phyloP scores from a whole-genome alignment of 352 stramenopile species.

The Stephanocyclus meneghinianus region DNA sequence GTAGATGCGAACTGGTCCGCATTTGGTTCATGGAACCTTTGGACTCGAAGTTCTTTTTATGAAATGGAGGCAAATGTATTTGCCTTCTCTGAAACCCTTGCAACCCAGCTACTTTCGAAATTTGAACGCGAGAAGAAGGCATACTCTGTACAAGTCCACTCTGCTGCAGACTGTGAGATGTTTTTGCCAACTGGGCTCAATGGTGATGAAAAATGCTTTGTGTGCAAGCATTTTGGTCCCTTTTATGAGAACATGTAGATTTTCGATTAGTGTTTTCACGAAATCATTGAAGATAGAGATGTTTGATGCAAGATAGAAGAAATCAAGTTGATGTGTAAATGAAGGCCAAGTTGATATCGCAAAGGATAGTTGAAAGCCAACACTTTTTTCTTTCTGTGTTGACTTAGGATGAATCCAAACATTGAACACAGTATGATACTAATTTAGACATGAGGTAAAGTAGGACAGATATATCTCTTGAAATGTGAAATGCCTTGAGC shows the following conservation, averaged over 20 bases:
- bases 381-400: too few relatives aligned
- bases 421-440: too few relatives aligned
- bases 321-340: too few relatives aligned
- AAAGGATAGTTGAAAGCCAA: too few relatives aligned
- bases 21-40: slow-evolving; percentile 36
- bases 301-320: too few relatives aligned
- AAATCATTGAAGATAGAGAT: too few relatives aligned
- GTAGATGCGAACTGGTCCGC: slow-evolving; percentile 27
- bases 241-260: slow-evolving; percentile 18
- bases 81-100: slow-evolving; percentile 24
- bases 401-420: too few relatives aligned
- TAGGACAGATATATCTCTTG: too few relatives aligned
- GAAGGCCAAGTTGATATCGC: too few relatives aligned
- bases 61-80: slow-evolving; percentile 39
- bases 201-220: slow-evolving; percentile 5
- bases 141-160: slow-evolving; percentile 20
- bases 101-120: slow-evolving; percentile 17
- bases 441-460: too few relatives aligned
- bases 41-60: slow-evolving; percentile 31
- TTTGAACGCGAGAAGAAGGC: slow-evolving; percentile 23
- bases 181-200: slow-evolving; percentile 25
- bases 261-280: too few relatives aligned
- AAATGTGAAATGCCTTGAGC: too few relatives aligned
- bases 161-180: slow-evolving; percentile 20
- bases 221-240: slow-evolving; percentile 37